These are phyloP conservation scores for Liquidambar formosana DNA, from an alignment of 164 flowering plant species.

Conservation along the genomic window DNA sequence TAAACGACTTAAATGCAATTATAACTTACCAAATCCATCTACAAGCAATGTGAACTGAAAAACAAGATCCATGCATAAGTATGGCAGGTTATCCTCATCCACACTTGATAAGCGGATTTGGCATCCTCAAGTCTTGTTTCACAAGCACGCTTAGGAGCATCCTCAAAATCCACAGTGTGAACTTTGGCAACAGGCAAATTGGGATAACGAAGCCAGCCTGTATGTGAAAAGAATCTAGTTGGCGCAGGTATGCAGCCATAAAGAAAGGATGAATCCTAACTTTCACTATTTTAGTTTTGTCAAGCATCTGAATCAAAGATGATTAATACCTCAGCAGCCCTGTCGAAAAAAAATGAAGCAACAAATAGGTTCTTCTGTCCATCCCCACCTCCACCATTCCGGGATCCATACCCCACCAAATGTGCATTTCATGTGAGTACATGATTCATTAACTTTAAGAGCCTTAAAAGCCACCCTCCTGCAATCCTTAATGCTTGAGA, in stretches of 20 bases:
- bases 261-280: too few species aligned
- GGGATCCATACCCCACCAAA: slow-evolving; percentile 98
- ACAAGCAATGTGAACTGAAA: too few species aligned
- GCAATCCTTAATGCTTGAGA: slow-evolving; percentile 57
- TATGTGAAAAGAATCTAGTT: too few species aligned
- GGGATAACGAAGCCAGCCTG: slow-evolving; percentile 43
- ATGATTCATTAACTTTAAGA: slow-evolving; percentile 75
- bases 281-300: neutral
- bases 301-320: too few species aligned
- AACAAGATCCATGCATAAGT: too few species aligned
- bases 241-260: too few species aligned
- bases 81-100: slow-evolving; percentile 38
- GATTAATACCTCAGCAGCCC: slow-evolving; percentile 99
- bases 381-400: too few species aligned
- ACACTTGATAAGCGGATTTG: slow-evolving; percentile 36
- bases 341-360: slow-evolving; percentile 96
- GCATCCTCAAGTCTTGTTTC: slow-evolving; percentile 39
- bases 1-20: neutral
- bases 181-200: slow-evolving; percentile 36
- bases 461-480: too few species aligned
- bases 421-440: slow-evolving; percentile 95
- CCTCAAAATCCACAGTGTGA: slow-evolving; percentile 43
- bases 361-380: slow-evolving; percentile 86
- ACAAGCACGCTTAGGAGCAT: too few species aligned
- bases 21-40: slow-evolving; percentile 55